These are phyloP conservation scores for Septoria petroselini DNA, from an alignment of 2,329 filamentous ascomycete species.

Conservation along the genomic window DNA sequence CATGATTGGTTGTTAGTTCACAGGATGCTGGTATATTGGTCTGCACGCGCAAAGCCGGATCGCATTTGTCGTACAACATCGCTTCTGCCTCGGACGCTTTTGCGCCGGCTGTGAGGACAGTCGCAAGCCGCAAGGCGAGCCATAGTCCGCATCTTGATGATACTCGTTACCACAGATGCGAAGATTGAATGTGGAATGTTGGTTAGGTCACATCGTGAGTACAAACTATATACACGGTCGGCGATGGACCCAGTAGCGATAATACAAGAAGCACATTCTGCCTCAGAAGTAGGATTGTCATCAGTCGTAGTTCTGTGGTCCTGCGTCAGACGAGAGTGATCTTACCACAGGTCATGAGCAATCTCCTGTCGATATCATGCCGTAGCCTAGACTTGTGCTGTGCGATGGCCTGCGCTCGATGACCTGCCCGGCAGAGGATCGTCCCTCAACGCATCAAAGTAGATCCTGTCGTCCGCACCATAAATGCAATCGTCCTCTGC, in stretches of 20 bases:
- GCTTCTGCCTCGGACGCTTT: no score
- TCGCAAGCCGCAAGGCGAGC: no score
- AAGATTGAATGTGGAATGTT: no score
- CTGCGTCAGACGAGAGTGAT: slow-evolving; percentile 5
- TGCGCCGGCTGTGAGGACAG: no score
- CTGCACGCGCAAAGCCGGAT: neutral
- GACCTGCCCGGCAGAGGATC: slow-evolving; percentile 15
- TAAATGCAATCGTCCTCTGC: slow-evolving; percentile 38
- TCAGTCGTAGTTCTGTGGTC: slow-evolving; percentile 22
- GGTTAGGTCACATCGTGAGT: neutral
- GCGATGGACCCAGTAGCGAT: neutral
- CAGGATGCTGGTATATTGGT: no score
- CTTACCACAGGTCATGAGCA: slow-evolving; percentile 5
- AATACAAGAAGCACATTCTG: neutral
- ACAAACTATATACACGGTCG: neutral
- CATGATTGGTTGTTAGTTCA: neutral
- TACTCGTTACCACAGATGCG: no score
- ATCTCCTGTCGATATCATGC: slow-evolving; percentile 26
- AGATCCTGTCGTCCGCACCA: slow-evolving; percentile 30
- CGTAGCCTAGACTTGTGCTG: slow-evolving; percentile 6
- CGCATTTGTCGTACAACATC: no score
- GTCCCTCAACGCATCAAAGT: slow-evolving; percentile 31
- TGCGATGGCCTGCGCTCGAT: slow-evolving; percentile 10
- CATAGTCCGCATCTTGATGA: no score
- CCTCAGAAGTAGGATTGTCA: slow-evolving; percentile 9